These are phyloP conservation scores for Ceratobasidium sp. DNA, from an alignment of 1,284 basidiomycete species.

Conservation along the genomic window DNA sequence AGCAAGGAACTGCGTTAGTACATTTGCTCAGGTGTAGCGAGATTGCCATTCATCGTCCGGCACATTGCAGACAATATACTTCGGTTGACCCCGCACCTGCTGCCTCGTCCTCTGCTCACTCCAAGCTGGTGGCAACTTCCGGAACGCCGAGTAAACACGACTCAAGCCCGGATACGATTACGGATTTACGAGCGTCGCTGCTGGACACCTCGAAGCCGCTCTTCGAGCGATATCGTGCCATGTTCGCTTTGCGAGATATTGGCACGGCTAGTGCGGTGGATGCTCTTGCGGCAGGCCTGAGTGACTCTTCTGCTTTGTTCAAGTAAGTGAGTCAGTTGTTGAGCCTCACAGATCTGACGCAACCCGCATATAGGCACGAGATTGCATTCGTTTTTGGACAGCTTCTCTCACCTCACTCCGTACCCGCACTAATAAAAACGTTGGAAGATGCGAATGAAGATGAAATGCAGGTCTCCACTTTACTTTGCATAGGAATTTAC, in stretches of 20 bases:
- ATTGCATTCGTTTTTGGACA: slow-evolving; percentile 99
- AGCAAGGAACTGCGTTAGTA: slow-evolving; percentile 40
- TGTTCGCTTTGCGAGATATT: slow-evolving; percentile 97
- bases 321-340: slow-evolving; percentile 69
- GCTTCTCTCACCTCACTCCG: slow-evolving; percentile 89
- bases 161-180: slow-evolving; percentile 67
- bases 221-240: slow-evolving; percentile 96
- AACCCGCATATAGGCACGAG: slow-evolving; percentile 77
- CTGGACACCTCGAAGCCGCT: slow-evolving; percentile 80
- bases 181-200: slow-evolving; percentile 72
- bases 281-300: slow-evolving; percentile 91
- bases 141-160: slow-evolving; percentile 58
- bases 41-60: neutral
- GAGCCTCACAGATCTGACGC: neutral
- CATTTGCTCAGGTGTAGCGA: neutral
- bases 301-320: slow-evolving; percentile 90
- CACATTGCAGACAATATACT: slow-evolving; percentile 71
- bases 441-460: slow-evolving; percentile 82
- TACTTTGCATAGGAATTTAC: neutral
- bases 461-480: slow-evolving; percentile 71
- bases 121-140: slow-evolving; percentile 57
- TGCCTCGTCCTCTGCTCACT: slow-evolving; percentile 56
- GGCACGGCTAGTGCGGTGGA: slow-evolving; percentile 84
- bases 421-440: slow-evolving; percentile 87
- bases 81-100: slow-evolving; percentile 97